A percentile compares a stretch with the other conserved stretches of the same genome.
Evolutionary conservation across 2,329 filamentous ascomycete genomes (phyloP).

Genomic region (Microthyrium microscopicum): DNA sequence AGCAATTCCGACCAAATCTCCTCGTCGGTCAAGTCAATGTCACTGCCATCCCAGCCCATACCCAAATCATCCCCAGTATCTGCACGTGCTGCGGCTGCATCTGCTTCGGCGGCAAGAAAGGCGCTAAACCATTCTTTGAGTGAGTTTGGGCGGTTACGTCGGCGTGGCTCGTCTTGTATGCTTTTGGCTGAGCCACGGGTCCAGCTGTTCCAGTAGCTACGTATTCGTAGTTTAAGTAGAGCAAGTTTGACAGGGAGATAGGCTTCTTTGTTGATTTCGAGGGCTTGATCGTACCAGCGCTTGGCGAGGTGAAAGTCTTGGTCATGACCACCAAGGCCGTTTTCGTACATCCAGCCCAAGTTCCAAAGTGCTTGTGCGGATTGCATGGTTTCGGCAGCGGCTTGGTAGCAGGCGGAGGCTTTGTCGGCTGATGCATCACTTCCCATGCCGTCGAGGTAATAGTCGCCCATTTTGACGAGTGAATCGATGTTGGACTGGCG

Average conservation of each 20-base stretch:
- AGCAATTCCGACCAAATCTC: conserved; percentile 33
- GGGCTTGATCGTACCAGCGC: conserved; percentile 81
- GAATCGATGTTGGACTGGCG: conserved; percentile 88
- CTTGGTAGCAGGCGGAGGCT: conserved; percentile 82
- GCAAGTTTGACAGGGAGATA: conserved; percentile 86
- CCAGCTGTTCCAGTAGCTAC: conserved; percentile 88
- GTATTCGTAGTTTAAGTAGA: conserved; percentile 63
- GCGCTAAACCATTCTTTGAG: conserved; percentile 81
- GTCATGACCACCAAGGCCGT: conserved; percentile 74
- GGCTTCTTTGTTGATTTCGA: conserved; percentile 79
- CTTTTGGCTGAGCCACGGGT: conserved; percentile 83
- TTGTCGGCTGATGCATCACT: conserved; percentile 58
- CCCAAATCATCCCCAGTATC: conserved; percentile 27
- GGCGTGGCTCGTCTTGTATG: conserved; percentile 59
- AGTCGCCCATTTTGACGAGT: conserved; percentile 95
- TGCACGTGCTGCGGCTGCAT: neutral
- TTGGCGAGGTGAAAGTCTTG: conserved; percentile 98
- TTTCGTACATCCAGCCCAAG: conserved; percentile 98
- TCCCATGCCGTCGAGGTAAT: conserved; percentile 75
- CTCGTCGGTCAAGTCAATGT: conserved; percentile 25
- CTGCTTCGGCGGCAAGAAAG: conserved; percentile 49
- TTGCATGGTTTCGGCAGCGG: conserved; percentile 77
- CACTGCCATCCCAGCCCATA: conserved; percentile 24
- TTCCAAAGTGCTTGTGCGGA: conserved; percentile 96
- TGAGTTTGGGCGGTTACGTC: conserved; percentile 34